Conservation (phyloP, 139 green algal genomes). For the Chlamydomonas incerta region DNA sequence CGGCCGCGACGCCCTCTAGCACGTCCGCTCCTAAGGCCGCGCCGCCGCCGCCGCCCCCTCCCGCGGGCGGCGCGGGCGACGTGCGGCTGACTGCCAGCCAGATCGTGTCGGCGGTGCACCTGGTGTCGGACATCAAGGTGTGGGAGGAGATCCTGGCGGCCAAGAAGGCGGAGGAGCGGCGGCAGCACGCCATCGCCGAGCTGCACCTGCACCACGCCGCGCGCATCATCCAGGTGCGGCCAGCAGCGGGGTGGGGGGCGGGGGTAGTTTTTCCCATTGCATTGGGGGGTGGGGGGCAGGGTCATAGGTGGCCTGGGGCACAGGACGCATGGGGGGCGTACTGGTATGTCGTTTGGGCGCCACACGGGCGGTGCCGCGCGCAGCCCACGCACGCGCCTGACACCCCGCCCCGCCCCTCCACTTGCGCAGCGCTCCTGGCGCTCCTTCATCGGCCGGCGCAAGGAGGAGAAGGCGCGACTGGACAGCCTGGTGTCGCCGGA, state of each 20-base stretch:
- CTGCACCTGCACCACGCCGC: conserved; percentile 35
- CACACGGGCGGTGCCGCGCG: too few relatives aligned
- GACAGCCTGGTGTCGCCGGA: conserved; percentile 39
- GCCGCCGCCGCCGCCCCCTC: too few relatives aligned
- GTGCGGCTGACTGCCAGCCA: neutral
- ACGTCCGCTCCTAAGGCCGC: too few relatives aligned
- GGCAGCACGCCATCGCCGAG: conserved; percentile 36
- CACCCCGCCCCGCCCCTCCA: too few relatives aligned
- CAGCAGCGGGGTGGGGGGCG: neutral
- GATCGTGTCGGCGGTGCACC: neutral
- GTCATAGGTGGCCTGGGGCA: too few relatives aligned
- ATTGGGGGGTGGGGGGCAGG: too few relatives aligned
- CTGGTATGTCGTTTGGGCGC: too few relatives aligned
- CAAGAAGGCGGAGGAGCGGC: conserved; percentile 15
- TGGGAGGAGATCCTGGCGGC: conserved; percentile 43
- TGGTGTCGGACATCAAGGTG: conserved; percentile 31
- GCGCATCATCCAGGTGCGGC: conserved; percentile 23
- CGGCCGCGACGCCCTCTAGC: too few relatives aligned
- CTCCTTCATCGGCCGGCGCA: neutral
- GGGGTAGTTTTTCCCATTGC: too few relatives aligned
- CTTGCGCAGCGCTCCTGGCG: conserved; percentile 35
- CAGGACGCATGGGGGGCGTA: too few relatives aligned
- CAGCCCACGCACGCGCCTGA: too few relatives aligned
- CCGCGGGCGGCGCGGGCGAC: neutral
- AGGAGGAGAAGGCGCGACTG: conserved; percentile 38